Percentiles rank a stretch among this genome's conserved stretches.
Evolutionary conservation across 768 basidiomycete species (phyloP).

Genomic region (Lactifluus echinatus): DNA sequence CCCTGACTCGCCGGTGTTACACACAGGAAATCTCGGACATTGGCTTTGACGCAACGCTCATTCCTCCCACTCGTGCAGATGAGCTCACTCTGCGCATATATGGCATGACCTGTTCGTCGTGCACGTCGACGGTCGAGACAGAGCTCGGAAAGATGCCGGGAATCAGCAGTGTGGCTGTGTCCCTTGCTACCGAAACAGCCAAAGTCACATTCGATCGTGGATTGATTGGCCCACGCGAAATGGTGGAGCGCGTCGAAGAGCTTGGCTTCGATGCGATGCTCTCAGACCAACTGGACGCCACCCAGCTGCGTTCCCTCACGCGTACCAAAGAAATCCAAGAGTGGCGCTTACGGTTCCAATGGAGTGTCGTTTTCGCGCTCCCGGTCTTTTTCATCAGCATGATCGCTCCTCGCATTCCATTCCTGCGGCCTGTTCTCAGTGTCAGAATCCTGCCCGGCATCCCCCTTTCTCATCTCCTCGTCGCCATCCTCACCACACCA

Average conservation of each 20-base stretch:
- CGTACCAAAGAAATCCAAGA: conserved; percentile 87
- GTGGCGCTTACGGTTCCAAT: conserved; percentile 74
- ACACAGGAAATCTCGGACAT: conserved; percentile 84
- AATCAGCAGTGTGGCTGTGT: conserved; percentile 60
- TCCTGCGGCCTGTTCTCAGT: conserved; percentile 45
- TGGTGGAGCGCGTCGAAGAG: conserved; percentile 81
- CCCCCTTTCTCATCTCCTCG: conserved; percentile 74
- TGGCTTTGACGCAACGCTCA: conserved; percentile 80
- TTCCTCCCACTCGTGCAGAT: conserved; percentile 59
- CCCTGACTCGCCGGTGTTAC: background rate
- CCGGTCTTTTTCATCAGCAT: conserved; percentile 94
- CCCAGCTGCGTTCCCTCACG: conserved; percentile 78
- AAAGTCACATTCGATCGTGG: conserved; percentile 68
- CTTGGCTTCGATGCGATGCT: conserved; percentile 89
- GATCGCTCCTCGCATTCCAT: conserved; percentile 63
- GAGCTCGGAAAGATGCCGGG: conserved; percentile 65
- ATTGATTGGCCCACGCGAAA: conserved; percentile 70
- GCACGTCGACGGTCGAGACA: conserved; percentile 66
- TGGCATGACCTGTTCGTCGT: conserved; percentile 87
- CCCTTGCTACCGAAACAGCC: conserved; percentile 67
- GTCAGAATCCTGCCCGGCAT: conserved; percentile 53
- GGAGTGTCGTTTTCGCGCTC: conserved; percentile 68
- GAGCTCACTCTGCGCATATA: conserved; percentile 70
- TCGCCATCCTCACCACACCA: conserved; percentile 74
- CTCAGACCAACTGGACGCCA: conserved; percentile 68